Evolutionary conservation across 2,329 filamentous ascomycete species (phyloP).

Genomic region (Apiospora hydei): DNA sequence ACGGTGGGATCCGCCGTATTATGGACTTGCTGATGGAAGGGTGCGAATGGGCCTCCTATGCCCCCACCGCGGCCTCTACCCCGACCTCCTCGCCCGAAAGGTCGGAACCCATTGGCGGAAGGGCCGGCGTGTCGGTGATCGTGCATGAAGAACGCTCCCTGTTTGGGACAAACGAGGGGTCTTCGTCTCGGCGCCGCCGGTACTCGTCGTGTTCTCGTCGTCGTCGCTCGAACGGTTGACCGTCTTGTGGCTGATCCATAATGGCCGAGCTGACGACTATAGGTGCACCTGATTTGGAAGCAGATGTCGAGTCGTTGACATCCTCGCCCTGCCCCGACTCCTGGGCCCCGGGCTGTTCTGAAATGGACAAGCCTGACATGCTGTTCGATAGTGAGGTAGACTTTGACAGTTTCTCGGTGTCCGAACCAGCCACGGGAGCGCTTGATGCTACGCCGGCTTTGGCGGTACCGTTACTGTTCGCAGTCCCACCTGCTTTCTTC

Average conservation of each 20-base stretch:
- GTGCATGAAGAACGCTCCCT: constrained; percentile 95
- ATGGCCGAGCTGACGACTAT: constrained; percentile 60
- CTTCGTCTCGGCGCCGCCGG: constrained; percentile 83
- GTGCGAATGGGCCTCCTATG: constrained; percentile 64
- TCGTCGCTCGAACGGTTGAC: constrained; percentile 71
- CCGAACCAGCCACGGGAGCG: constrained; percentile 37
- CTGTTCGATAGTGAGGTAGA: constrained; percentile 38
- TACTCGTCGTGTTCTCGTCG: constrained; percentile 91
- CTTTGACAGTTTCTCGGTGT: constrained; percentile 42
- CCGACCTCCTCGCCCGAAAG: constrained; percentile 70
- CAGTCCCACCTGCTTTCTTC: constrained; percentile 36
- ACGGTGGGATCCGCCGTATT: constrained; percentile 67
- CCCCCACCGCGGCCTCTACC: constrained; percentile 69
- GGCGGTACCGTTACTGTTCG: constrained; percentile 37
- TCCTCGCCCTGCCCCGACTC: constrained; percentile 55
- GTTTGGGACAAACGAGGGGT: constrained; percentile 93
- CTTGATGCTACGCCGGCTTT: constrained; percentile 37
- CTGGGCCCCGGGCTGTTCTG: constrained; percentile 44
- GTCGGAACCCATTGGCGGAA: constrained; percentile 78
- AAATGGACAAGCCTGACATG: constrained; percentile 59
- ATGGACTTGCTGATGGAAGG: constrained; percentile 55
- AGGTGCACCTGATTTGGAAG: constrained; percentile 54
- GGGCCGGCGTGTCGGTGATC: constrained; percentile 85
- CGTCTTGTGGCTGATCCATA: constrained; percentile 57
- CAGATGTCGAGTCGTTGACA: constrained; percentile 41